phyloP scores from a whole-genome alignment of 768 basidiomycete species.

The Boletus rubropictus region DNA sequence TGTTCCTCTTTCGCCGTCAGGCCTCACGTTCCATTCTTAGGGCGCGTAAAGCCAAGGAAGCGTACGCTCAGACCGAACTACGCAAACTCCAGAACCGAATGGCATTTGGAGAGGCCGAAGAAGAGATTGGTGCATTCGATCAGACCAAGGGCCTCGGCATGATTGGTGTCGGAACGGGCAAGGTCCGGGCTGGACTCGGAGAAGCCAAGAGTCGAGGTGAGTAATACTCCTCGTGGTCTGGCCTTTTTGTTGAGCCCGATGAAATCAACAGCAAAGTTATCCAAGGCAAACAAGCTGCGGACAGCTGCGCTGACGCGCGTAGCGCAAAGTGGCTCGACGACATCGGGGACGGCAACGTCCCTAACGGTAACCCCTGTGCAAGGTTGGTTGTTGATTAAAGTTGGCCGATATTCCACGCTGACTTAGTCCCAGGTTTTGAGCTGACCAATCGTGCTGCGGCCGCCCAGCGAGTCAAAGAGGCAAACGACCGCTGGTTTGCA shows the following conservation, averaged over 20 bases:
- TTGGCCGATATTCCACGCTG: constrained; percentile 3
- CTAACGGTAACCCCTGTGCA: constrained; percentile 94
- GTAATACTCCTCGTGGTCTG: constrained; percentile 18
- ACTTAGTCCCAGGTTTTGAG: constrained; percentile 61
- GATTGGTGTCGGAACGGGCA: constrained; percentile 84
- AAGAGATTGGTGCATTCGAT: constrained; percentile 94
- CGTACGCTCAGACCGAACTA: constrained; percentile 93
- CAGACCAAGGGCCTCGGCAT: constrained; percentile 98
- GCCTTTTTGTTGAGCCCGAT: neutral
- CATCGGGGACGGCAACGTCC: constrained; percentile 85
- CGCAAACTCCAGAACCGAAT: constrained; percentile 96
- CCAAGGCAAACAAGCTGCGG: constrained; percentile 88
- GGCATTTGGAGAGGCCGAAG: constrained; percentile 91
- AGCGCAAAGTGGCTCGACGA: constrained; percentile 47
- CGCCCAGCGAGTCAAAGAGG: constrained; percentile 85
- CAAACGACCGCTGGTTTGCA: constrained; percentile 96
- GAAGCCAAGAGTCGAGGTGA: constrained; percentile 89
- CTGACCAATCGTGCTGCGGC: constrained; percentile 87
- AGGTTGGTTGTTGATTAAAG: constrained; percentile 42
- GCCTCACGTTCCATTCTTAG: constrained; percentile 35
- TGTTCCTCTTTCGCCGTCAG: neutral
- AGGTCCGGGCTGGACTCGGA: constrained; percentile 80
- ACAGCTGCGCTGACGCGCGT: constrained; percentile 78
- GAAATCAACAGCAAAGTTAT: constrained; percentile 74
- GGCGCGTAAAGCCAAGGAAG: constrained; percentile 97